Evolutionary conservation across 441 rosid genomes (phyloP), one percentile per base, ranked within the genome.

Genomic region (Viola pubescens): DNA sequence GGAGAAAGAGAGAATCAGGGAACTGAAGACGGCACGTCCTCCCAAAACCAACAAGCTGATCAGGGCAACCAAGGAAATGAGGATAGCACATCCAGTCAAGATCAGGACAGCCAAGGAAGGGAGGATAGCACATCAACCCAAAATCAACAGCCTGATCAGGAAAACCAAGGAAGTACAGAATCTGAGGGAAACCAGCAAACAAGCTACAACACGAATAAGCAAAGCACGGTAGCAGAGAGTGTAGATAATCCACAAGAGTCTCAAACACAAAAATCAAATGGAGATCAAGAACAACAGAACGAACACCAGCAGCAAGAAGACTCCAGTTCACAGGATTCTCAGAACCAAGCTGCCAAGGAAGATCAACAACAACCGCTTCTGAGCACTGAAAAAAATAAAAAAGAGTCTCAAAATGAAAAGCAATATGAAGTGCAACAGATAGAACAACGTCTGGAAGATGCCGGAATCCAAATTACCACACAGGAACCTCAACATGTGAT

Each of bases 361-460:
- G 52, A 52, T 37, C 41, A 39, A 10, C 48, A 43, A 4, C 45
- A 47, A 58, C 26, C 44, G 12, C 46, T 4, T 34, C 43, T 26
- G 56, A 19, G 37, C n/a, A 16, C 0, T 43, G 59, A 48, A 13
- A 68, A 6, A 11, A 61, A 54, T 56, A 26, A 26, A 26, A 59
- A 56, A 12, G 60, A 65, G 48, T 45, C 42, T n/a, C 64, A 65
- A 48, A 48, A 54, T 13, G 11, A 62, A 42, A 62, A 76, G 58
- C 41, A 74, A 62, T 68, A 60, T 47, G 76, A 80, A 61, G 65
- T 79, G 52, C 64, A 74, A 63, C 74, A 77, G 56, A 54, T 67
- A 56, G 65, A 76, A 57, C 87, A 84, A 19, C 59, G 73, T 4
- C 70, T 59, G 46, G 78, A 80, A 61, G 80, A 79, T 46, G 72